Evolutionary conservation across 2,329 filamentous ascomycete species (phyloP).

Genomic region (Arthrobotrys iridis): DNA sequence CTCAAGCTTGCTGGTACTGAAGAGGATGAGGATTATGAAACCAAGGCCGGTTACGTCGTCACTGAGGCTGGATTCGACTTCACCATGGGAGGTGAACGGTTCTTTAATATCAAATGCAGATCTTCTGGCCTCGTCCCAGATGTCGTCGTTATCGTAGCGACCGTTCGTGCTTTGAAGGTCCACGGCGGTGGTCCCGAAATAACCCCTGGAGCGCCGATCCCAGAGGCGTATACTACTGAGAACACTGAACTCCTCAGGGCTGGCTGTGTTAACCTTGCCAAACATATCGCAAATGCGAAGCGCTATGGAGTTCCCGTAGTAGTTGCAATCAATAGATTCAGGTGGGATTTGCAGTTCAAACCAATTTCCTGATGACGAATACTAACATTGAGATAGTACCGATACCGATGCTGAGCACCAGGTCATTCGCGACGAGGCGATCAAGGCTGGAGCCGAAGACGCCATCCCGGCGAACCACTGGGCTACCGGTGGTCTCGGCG

Average conservation of each 20-base stretch:
- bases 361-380: not conserved
- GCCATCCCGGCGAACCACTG: slow-evolving; percentile 96
- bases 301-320: slow-evolving; percentile 91
- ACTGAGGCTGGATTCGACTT: slow-evolving; percentile 99
- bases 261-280: slow-evolving; percentile 92
- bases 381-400: slow-evolving; percentile 64
- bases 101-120: slow-evolving; percentile 99
- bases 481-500: slow-evolving; percentile 92
- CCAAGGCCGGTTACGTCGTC: slow-evolving; percentile 90
- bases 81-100: slow-evolving; percentile 98
- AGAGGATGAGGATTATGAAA: slow-evolving; percentile 81
- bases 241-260: slow-evolving; percentile 89
- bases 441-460: slow-evolving; percentile 91
- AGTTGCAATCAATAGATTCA: slow-evolving; percentile 96
- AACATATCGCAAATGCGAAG: slow-evolving; percentile 92
- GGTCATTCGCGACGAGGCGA: slow-evolving; percentile 87
- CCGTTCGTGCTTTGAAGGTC: slow-evolving; percentile 93
- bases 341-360: slow-evolving; percentile 59
- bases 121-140: slow-evolving; percentile 92
- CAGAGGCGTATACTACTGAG: slow-evolving; percentile 89
- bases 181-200: slow-evolving; percentile 97
- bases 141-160: slow-evolving; percentile 93
- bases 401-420: slow-evolving; percentile 93
- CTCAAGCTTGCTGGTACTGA: slow-evolving; percentile 96
- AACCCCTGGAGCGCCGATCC: slow-evolving; percentile 82